Conservation (phyloP, 345 rosid genomes). For the Corchorus olitorius region DNA sequence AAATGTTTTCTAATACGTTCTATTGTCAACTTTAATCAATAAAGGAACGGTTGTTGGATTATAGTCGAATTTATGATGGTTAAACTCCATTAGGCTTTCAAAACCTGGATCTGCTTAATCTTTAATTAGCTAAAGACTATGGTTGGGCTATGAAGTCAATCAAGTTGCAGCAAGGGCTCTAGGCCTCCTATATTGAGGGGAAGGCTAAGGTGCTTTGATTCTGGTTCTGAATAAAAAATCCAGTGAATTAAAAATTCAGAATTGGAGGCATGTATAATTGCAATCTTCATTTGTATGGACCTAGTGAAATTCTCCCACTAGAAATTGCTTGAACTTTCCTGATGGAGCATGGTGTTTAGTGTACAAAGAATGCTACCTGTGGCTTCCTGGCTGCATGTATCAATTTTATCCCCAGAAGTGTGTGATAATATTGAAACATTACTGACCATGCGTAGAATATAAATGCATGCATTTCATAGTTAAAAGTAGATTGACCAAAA, state of each 20-base stretch:
- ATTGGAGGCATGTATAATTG: not conserved
- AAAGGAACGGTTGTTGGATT: not conserved
- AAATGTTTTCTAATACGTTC: not conserved
- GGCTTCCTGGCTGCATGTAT: not conserved
- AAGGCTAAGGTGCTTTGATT: not conserved
- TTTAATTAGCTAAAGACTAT: not conserved
- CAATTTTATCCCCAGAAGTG: not conserved
- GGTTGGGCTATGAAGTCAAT: not conserved
- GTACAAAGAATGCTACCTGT: not conserved
- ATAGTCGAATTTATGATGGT: not conserved
- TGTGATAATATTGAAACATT: not conserved
- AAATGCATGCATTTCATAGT: not conserved
- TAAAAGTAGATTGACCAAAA: not conserved
- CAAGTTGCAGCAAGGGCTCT: not conserved
- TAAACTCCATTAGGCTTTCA: not conserved
- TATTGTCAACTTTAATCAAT: not conserved
- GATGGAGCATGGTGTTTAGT: not conserved
- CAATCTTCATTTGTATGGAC: not conserved
- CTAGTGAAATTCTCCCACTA: not conserved
- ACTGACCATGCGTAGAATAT: not conserved
- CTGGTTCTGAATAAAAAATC: too few species aligned
- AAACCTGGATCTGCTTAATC: not conserved
- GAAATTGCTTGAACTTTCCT: not conserved
- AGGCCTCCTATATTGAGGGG: not conserved
- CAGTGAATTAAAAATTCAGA: not conserved